A percentile compares a stretch with the other conserved stretches of the same genome.
Conservation (phyloP, 2,329 filamentous ascomycete species). For the Westerdykella aurantiaca region DNA sequence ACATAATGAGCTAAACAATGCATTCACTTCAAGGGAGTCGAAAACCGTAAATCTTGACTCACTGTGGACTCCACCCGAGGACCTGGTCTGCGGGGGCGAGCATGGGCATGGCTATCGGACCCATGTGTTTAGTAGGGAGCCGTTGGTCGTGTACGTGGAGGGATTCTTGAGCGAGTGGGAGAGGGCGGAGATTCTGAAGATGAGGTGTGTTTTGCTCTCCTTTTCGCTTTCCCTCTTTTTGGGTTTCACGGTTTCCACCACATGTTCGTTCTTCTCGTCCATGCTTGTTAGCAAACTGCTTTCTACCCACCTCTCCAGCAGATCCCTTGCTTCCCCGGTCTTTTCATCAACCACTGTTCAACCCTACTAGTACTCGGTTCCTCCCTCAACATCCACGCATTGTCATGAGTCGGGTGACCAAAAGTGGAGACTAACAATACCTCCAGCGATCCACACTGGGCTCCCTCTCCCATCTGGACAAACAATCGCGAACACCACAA, state of each 20-base stretch:
- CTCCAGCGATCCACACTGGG: conserved; percentile 45
- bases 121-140: conserved; percentile 49
- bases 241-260: too few relatives aligned
- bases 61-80: conserved; percentile 37
- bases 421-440: background rate
- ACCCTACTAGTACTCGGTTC: background rate
- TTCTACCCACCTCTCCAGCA: too few relatives aligned
- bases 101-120: conserved; percentile 34
- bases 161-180: conserved; percentile 48
- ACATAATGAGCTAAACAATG: background rate
- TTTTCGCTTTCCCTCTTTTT: too few relatives aligned
- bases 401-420: background rate
- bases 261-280: too few relatives aligned
- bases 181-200: conserved; percentile 45
- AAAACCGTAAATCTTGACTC: conserved; percentile 11
- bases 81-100: conserved; percentile 31
- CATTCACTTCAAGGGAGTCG: background rate
- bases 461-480: conserved; percentile 51
- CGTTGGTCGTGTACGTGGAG: conserved; percentile 55
- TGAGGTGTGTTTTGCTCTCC: conserved; percentile 43
- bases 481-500: conserved; percentile 45
- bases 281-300: too few relatives aligned
- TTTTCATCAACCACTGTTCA: too few relatives aligned
- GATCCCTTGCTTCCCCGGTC: too few relatives aligned
- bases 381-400: background rate